Evolutionary conservation across 305 asterid species (phyloP).

Genomic region (Fraxinus sp.): DNA sequence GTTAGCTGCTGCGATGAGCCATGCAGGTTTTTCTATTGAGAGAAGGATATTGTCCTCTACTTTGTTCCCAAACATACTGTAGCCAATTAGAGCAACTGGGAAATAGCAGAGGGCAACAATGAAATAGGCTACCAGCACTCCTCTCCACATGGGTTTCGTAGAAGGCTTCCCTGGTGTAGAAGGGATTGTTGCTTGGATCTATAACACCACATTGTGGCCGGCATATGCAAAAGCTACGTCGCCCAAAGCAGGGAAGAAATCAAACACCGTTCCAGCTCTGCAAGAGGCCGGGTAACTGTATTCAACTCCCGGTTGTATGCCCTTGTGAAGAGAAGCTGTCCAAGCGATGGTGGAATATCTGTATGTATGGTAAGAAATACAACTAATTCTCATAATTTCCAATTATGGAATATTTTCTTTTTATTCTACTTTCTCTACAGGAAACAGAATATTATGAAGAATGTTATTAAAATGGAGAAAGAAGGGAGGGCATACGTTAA

Average conservation of each 20-base stretch:
- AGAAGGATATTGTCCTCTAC: slow-evolving; percentile 31
- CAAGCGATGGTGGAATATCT: slow-evolving; percentile 68
- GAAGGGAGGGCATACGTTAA: slow-evolving; percentile 31
- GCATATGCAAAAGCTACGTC: neutral
- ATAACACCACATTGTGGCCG: neutral
- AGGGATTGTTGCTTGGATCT: neutral
- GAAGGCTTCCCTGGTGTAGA: neutral
- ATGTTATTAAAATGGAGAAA: neutral
- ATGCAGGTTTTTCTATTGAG: slow-evolving; percentile 49
- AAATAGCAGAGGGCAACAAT: neutral
- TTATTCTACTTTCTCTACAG: neutral
- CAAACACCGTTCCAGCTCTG: neutral
- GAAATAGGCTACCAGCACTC: neutral
- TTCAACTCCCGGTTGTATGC: slow-evolving; percentile 38
- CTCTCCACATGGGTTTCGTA: neutral
- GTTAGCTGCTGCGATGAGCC: slow-evolving; percentile 63
- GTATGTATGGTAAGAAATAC: slow-evolving; percentile 3
- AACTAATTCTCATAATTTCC: neutral
- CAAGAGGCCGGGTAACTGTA: slow-evolving; percentile 39
- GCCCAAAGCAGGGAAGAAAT: neutral
- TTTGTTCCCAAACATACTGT: slow-evolving; percentile 43
- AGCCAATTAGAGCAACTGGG: slow-evolving; percentile 29
- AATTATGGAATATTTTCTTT: neutral
- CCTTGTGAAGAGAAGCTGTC: slow-evolving; percentile 46
- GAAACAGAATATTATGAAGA: neutral